Evolutionary conservation across 768 basidiomycete genomes (phyloP).

Genomic region (Lactarius deliciosus): DNA sequence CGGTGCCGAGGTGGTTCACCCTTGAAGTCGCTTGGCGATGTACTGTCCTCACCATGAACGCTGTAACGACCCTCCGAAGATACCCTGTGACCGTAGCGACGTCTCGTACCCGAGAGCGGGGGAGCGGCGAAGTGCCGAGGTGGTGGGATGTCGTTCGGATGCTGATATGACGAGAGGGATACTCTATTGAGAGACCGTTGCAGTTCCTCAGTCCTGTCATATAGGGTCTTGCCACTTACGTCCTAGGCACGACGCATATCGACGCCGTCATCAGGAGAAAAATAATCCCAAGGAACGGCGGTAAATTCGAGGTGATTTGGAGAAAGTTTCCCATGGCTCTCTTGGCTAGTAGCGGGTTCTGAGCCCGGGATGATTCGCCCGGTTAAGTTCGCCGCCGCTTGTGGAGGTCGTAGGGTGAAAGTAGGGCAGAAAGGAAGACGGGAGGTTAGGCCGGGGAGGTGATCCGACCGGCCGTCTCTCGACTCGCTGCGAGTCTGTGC

Average conservation of each 20-base stretch:
- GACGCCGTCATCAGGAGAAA: constrained; percentile 2
- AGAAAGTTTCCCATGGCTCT: background rate
- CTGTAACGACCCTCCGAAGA: constrained; percentile 1
- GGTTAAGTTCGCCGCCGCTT: background rate
- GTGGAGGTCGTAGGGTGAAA: background rate
- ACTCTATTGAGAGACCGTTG: constrained; percentile 11
- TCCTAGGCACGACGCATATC: constrained; percentile 18
- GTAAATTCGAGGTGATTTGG: background rate
- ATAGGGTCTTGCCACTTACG: constrained; percentile 9
- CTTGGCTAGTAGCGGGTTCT: background rate
- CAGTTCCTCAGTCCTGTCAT: too few species aligned
- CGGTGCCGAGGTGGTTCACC: background rate
- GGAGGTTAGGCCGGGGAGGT: background rate
- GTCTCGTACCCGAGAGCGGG: constrained; percentile 5
- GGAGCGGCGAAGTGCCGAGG: constrained; percentile 4
- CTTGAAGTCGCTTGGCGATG: background rate
- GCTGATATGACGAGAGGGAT: constrained; percentile 22
- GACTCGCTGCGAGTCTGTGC: background rate
- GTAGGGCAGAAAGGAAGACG: background rate
- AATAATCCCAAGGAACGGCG: background rate
- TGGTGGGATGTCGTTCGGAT: constrained; percentile 17
- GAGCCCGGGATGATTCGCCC: background rate
- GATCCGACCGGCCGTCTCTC: background rate
- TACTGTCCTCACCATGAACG: background rate
- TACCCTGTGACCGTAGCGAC: background rate